Conservation (phyloP, 495 filamentous ascomycete genomes). For the Chaetomium tenue region DNA sequence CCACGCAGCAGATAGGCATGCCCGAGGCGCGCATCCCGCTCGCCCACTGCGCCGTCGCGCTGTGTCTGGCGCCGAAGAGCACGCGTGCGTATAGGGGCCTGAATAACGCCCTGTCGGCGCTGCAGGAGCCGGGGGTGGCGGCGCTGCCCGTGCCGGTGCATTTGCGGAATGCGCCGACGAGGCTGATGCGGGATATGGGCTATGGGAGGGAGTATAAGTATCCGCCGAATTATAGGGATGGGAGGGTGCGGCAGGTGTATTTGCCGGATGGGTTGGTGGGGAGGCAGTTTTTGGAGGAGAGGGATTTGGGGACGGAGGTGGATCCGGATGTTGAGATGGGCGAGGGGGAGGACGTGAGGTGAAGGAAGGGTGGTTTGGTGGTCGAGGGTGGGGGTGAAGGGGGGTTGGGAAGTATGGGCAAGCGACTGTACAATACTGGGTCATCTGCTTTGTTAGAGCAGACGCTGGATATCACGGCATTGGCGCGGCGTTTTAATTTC, state of each 20-base stretch:
- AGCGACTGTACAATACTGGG: background rate
- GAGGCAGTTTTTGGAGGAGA: slow-evolving; percentile 73
- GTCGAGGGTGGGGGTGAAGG: background rate
- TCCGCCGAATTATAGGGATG: slow-evolving; percentile 82
- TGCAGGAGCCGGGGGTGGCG: slow-evolving; percentile 76
- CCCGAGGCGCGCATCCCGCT: slow-evolving; percentile 92
- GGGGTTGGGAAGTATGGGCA: background rate
- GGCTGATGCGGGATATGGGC: slow-evolving; percentile 87
- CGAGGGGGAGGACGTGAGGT: slow-evolving; percentile 6
- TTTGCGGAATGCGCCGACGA: slow-evolving; percentile 85
- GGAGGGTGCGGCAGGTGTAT: slow-evolving; percentile 87
- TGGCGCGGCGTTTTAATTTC: background rate
- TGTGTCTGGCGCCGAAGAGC: slow-evolving; percentile 78
- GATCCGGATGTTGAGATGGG: slow-evolving; percentile 58
- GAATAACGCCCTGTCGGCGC: slow-evolving; percentile 70
- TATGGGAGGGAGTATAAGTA: slow-evolving; percentile 95
- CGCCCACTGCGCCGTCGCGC: slow-evolving; percentile 80
- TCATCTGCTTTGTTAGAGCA: background rate
- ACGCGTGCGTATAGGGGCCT: slow-evolving; percentile 81
- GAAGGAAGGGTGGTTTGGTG: background rate
- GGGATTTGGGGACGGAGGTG: slow-evolving; percentile 72
- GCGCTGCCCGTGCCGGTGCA: slow-evolving; percentile 80
- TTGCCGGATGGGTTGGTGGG: slow-evolving; percentile 70
- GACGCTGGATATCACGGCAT: background rate
- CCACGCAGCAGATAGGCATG: slow-evolving; percentile 86